phyloP scores from a whole-genome alignment of 2,329 filamentous ascomycete genomes.

The Ceratocystis cacaofunesta region DNA sequence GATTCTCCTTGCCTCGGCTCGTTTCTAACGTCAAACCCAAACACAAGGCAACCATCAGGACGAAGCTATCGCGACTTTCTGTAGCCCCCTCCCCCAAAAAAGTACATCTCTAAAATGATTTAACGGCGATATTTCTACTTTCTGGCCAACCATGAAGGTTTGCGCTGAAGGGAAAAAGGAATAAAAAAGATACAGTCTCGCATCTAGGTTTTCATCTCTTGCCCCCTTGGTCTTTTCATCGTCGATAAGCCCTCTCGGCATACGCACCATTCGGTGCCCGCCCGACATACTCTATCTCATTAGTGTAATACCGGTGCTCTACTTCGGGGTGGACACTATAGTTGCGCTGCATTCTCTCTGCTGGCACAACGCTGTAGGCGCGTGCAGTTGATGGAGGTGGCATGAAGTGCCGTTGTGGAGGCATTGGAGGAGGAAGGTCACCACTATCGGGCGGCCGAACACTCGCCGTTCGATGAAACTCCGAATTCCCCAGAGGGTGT shows the following conservation, averaged over 20 bases:
- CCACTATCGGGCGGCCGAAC: conserved; percentile 26
- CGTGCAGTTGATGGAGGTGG: conserved; percentile 22
- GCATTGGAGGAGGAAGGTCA: neutral
- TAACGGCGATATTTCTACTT: too few relatives aligned
- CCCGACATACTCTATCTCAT: conserved; percentile 19
- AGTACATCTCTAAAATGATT: too few relatives aligned
- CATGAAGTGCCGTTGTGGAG: conserved; percentile 20
- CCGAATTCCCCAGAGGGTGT: conserved; percentile 29
- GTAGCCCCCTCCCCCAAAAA: too few relatives aligned
- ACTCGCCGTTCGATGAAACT: conserved; percentile 32
- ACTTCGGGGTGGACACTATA: conserved; percentile 29
- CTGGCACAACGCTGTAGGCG: conserved; percentile 25
- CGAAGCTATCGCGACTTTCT: too few relatives aligned
- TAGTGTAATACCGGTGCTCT: conserved; percentile 31
- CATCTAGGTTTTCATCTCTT: neutral
- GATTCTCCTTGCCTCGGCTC: too few relatives aligned
- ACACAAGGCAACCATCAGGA: too few relatives aligned
- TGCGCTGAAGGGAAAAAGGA: too few relatives aligned
- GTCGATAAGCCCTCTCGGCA: conserved; percentile 17
- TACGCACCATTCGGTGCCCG: conserved; percentile 11
- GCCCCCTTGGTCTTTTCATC: neutral
- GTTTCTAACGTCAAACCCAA: too few relatives aligned
- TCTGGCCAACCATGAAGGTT: too few relatives aligned
- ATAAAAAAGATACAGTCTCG: neutral
- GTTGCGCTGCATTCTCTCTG: conserved; percentile 23